Evolutionary conservation across 441 rosid genomes (phyloP).

Genomic region (Euphorbia schlechtendalii): DNA sequence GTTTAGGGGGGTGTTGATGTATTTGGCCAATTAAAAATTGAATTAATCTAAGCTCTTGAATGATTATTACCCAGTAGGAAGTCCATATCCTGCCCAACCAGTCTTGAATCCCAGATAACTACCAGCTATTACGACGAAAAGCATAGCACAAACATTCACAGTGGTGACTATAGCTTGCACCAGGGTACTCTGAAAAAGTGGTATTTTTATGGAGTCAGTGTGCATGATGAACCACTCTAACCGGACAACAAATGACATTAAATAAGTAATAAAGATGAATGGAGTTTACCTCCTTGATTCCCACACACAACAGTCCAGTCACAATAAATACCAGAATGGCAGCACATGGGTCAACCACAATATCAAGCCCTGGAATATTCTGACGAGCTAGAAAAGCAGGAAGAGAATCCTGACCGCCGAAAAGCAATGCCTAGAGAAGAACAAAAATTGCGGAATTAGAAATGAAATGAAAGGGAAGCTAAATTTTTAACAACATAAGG

Average conservation of each 20-base stretch:
- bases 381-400: constrained; percentile 77
- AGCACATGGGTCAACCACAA: constrained; percentile 92
- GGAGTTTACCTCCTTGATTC: constrained; percentile 83
- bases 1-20: too few species aligned
- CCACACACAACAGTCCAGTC: constrained; percentile 85
- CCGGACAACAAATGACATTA: too few species aligned
- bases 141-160: constrained; percentile 74
- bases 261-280: constrained; percentile 3
- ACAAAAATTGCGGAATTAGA: too few species aligned
- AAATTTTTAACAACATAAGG: too few species aligned
- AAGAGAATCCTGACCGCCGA: constrained; percentile 77
- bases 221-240: background rate
- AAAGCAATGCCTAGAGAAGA: constrained; percentile 59
- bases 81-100: constrained; percentile 90
- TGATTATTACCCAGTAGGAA: constrained; percentile 71
- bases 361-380: constrained; percentile 69
- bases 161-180: constrained; percentile 79
- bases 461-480: too few species aligned
- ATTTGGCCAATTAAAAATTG: too few species aligned
- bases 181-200: constrained; percentile 61
- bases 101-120: constrained; percentile 79
- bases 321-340: constrained; percentile 66
- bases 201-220: constrained; percentile 6
- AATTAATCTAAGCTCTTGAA: too few species aligned
- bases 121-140: constrained; percentile 81